Conservation (phyloP, 352 stramenopile species). For the Peronospora belbahrii region DNA sequence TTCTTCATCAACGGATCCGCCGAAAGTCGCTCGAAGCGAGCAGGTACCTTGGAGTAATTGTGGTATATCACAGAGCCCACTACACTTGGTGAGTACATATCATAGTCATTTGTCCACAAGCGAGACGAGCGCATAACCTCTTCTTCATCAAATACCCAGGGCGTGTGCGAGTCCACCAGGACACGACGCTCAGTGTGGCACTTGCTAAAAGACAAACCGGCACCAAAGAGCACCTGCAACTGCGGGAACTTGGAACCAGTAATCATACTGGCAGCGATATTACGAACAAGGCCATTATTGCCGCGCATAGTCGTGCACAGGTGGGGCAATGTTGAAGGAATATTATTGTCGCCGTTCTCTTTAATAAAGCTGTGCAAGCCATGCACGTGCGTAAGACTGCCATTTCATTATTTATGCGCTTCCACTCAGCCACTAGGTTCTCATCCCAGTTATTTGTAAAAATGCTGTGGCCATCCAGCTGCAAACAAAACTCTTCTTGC, state of each 20-base stretch:
- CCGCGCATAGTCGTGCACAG: conserved; percentile 57
- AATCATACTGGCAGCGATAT: conserved; percentile 67
- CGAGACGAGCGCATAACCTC: conserved; percentile 51
- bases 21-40: conserved; percentile 34
- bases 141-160: conserved; percentile 63
- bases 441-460: conserved; percentile 79
- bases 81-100: conserved; percentile 52
- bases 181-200: conserved; percentile 65
- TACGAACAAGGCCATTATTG: conserved; percentile 47
- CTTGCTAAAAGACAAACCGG: conserved; percentile 69
- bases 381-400: conserved; percentile 71
- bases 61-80: conserved; percentile 54
- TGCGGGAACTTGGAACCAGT: conserved; percentile 53
- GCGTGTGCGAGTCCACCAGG: conserved; percentile 57
- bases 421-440: conserved; percentile 60
- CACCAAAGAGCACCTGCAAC: conserved; percentile 57
- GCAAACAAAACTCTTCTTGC: conserved; percentile 73
- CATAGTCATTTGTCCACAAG: conserved; percentile 61
- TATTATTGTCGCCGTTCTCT: conserved; percentile 61
- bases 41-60: conserved; percentile 59
- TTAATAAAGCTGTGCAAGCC: conserved; percentile 53
- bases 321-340: conserved; percentile 47
- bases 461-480: conserved; percentile 72
- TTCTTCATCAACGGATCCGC: conserved; percentile 31
- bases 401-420: conserved; percentile 67